Conservation (phyloP, 805 yeast genomes). For the Candida lessepsii region DNA sequence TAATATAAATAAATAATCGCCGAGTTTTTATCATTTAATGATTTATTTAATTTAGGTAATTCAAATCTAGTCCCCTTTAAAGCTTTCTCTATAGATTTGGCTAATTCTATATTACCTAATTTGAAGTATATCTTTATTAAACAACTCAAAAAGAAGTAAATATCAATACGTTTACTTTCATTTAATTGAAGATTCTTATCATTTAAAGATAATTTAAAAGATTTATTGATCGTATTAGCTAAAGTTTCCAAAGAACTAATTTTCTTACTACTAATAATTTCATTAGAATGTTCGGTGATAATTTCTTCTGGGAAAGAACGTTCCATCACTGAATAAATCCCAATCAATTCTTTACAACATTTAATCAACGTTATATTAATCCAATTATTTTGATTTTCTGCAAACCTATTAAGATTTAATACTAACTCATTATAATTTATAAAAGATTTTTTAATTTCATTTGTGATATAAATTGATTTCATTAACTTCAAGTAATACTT, state of each 20-base stretch:
- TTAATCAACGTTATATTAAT: conserved; percentile 43
- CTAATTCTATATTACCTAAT: conserved; percentile 66
- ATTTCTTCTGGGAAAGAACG: conserved; percentile 27
- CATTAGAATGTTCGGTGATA: conserved; percentile 18
- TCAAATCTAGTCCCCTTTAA: conserved; percentile 51
- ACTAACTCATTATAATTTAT: conserved; percentile 41
- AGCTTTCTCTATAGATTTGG: conserved; percentile 72
- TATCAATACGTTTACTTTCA: conserved; percentile 57
- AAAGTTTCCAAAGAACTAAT: conserved; percentile 46
- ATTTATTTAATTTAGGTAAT: conserved; percentile 51
- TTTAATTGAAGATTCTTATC: conserved; percentile 61
- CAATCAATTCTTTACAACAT: conserved; percentile 40
- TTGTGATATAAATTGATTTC: conserved; percentile 31
- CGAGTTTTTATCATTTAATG: conserved; percentile 37
- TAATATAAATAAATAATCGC: conserved; percentile 65
- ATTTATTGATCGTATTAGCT: conserved; percentile 64
- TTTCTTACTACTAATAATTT: conserved; percentile 13
- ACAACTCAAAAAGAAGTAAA: conserved; percentile 68
- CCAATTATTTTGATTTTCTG: conserved; percentile 56
- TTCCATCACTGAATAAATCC: conserved; percentile 37
- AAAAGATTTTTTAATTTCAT: conserved; percentile 34
- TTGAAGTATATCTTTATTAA: conserved; percentile 69
- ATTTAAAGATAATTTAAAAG: conserved; percentile 74
- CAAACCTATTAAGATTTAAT: conserved; percentile 48
- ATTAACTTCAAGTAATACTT: conserved; percentile 33